Conservation (phyloP, 1,284 basidiomycete species). For the Baeospora myosura region DNA sequence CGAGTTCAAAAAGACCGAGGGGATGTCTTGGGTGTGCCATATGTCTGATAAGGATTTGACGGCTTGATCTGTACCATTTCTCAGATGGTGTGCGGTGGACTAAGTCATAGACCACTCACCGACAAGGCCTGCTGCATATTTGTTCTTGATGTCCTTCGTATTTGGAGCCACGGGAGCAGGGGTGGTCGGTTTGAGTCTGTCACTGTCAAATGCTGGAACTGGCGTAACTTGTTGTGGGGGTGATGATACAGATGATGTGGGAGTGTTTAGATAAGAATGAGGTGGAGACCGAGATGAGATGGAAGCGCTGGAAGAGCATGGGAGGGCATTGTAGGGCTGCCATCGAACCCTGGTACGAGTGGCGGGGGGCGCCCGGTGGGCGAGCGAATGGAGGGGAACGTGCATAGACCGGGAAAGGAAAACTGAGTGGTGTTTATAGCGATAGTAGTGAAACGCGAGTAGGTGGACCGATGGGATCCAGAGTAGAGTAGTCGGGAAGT, state of each 20-base stretch:
- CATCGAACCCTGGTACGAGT: conserved; percentile 59
- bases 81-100: conserved; percentile 8
- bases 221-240: conserved; percentile 30
- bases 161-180: conserved; percentile 26
- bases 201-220: conserved; percentile 29
- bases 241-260: conserved; percentile 49
- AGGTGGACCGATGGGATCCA: conserved; percentile 11
- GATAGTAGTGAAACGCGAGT: conserved; percentile 15
- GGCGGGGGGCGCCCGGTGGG: conserved; percentile 62
- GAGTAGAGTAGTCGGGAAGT: conserved; percentile 9
- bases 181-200: conserved; percentile 26
- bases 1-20: conserved; percentile 47
- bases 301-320: conserved; percentile 25
- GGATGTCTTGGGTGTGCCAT: conserved; percentile 69
- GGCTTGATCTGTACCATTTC: conserved; percentile 53
- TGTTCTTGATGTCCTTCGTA: conserved; percentile 45
- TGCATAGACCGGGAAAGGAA: conserved; percentile 39
- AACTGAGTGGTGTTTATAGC: conserved; percentile 20
- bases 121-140: conserved; percentile 58
- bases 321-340: conserved; percentile 58
- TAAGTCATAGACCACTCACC: conserved; percentile 38
- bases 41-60: conserved; percentile 67
- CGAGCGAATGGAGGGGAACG: conserved; percentile 50
- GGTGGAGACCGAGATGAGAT: conserved; percentile 39
- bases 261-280: conserved; percentile 49